These are phyloP conservation scores for Linnemannia schmuckeri DNA, from an alignment of 192 early-diverging fungal genomes.

Conservation along the genomic window DNA sequence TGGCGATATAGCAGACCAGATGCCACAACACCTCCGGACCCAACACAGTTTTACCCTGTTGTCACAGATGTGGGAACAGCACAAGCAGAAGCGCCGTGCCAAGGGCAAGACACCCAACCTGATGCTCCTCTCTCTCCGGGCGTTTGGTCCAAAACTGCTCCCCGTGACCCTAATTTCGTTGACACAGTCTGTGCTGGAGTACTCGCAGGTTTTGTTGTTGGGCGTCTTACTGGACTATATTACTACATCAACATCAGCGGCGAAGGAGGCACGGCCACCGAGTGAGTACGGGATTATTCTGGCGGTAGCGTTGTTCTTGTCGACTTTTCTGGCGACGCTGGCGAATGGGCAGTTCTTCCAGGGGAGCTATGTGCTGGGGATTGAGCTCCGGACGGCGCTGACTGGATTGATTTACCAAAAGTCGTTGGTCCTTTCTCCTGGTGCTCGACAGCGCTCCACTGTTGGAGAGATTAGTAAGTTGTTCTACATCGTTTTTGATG, in stretches of 20 bases:
- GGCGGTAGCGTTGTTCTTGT: constrained; percentile 34
- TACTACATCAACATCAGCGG: neutral
- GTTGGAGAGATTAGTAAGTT: constrained; percentile 45
- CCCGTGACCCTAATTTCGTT: constrained; percentile 16
- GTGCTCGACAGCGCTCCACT: constrained; percentile 22
- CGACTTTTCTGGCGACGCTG: constrained; percentile 5
- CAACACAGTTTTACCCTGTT: neutral
- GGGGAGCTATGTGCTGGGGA: neutral
- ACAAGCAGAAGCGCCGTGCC: neutral
- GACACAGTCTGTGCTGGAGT: constrained; percentile 19
- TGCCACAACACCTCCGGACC: constrained; percentile 4
- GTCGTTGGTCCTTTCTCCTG: constrained; percentile 30
- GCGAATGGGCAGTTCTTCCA: constrained; percentile 14
- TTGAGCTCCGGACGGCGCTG: constrained; percentile 27
- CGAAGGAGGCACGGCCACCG: neutral
- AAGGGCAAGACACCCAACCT: constrained; percentile 2
- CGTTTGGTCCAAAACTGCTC: neutral
- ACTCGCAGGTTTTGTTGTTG: constrained; percentile 23
- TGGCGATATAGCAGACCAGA: constrained; percentile 22
- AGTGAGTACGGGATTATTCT: constrained; percentile 24
- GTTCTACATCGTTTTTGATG: neutral
- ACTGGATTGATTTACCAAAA: constrained; percentile 43
- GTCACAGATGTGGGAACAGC: neutral
- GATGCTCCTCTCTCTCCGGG: neutral
- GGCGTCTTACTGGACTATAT: constrained; percentile 28